Percentiles rank a stretch among this genome's conserved stretches.
Evolutionary conservation across 179 eudicot genomes (phyloP).

Genomic region (Silene vulgaris): DNA sequence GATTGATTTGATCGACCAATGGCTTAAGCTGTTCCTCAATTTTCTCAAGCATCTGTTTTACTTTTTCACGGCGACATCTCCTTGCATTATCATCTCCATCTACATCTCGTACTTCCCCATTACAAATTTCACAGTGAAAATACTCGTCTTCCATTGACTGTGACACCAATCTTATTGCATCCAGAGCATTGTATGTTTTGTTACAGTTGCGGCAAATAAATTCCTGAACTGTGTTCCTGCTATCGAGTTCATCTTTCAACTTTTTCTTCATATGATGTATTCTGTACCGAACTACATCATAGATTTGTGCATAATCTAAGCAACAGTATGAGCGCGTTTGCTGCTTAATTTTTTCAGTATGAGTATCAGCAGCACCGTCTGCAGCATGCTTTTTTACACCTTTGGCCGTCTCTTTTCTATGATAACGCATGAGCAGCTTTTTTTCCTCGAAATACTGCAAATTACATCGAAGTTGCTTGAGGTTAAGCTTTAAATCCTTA

Average conservation of each 20-base stretch:
- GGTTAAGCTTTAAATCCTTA: constrained; percentile 77
- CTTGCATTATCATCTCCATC: constrained; percentile 97
- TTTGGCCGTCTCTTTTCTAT: constrained; percentile 92
- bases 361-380: too few relatives aligned
- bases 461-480: constrained; percentile 82
- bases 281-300: constrained; percentile 92
- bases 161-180: constrained; percentile 79
- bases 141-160: constrained; percentile 47
- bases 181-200: constrained; percentile 90
- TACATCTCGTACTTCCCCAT: constrained; percentile 48
- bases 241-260: constrained; percentile 84
- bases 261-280: constrained; percentile 91
- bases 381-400: constrained; percentile 42
- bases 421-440: constrained; percentile 72
- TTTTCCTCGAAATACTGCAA: constrained; percentile 87
- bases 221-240: constrained; percentile 88
- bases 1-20: constrained; percentile 61
- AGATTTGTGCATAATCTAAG: constrained; percentile 94
- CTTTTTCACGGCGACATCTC: constrained; percentile 76
- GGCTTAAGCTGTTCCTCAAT: constrained; percentile 95
- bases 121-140: constrained; percentile 89
- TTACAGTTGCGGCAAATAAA: constrained; percentile 83
- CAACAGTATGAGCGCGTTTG: constrained; percentile 95
- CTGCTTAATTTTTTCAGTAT: constrained; percentile 54
- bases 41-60: constrained; percentile 68